A percentile compares a stretch with the other conserved stretches of the same genome.
These are phyloP conservation scores for Termitomyces heimii DNA, from an alignment of 768 basidiomycete species.

Conservation along the genomic window DNA sequence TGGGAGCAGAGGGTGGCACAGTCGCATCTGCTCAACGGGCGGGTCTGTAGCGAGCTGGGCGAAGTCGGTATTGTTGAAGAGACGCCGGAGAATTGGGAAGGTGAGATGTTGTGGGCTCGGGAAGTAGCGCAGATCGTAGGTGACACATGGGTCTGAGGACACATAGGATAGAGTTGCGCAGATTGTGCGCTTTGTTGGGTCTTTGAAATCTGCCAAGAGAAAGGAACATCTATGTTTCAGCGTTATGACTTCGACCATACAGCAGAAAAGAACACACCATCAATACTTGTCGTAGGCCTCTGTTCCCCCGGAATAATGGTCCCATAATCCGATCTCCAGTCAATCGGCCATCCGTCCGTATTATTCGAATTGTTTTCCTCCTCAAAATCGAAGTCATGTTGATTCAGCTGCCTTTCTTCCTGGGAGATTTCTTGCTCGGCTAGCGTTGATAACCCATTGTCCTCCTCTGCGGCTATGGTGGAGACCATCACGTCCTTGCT, in stretches of 20 bases:
- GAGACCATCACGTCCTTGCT: neutral
- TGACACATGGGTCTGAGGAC: neutral
- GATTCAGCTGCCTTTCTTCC: neutral
- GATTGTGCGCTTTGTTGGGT: neutral
- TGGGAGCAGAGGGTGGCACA: slow-evolving; percentile 52
- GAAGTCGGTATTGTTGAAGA: slow-evolving; percentile 39
- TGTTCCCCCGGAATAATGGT: neutral
- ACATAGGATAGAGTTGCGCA: neutral
- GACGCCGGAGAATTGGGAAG: neutral
- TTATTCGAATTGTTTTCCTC: neutral
- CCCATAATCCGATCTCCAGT: neutral
- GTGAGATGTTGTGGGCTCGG: neutral
- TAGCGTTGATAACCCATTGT: too few relatives aligned
- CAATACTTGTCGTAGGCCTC: neutral
- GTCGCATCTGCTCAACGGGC: slow-evolving; percentile 41
- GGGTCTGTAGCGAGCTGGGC: slow-evolving; percentile 49
- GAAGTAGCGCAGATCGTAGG: neutral
- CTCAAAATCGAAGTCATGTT: neutral
- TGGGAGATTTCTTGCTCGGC: neutral
- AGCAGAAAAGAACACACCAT: neutral
- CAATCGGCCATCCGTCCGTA: neutral
- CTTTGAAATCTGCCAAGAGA: neutral
- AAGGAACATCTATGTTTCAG: neutral
- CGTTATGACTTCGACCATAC: neutral
- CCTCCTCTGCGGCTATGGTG: neutral